A percentile compares a stretch with the other conserved stretches of the same genome.
These are phyloP conservation scores for Aureobasidium sp. DNA, from an alignment of 2,329 filamentous ascomycete species.

Conservation along the genomic window DNA sequence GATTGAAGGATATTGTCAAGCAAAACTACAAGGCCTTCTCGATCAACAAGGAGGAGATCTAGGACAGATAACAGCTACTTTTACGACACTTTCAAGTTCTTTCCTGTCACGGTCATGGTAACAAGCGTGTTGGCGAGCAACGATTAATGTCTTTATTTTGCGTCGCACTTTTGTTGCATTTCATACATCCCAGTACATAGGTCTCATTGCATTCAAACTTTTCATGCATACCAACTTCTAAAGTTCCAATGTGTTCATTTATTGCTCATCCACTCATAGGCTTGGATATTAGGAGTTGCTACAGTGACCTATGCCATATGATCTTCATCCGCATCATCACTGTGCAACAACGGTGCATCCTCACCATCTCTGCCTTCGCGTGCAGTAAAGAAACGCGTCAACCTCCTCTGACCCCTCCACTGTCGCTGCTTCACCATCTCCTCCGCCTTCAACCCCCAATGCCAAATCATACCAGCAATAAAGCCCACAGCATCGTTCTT, in stretches of 20 bases:
- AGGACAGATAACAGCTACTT: background rate
- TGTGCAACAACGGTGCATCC: background rate
- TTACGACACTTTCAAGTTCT: background rate
- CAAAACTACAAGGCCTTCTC: conserved; percentile 13
- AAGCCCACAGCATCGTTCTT: conserved; percentile 88
- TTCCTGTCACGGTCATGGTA: background rate
- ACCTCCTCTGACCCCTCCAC: background rate
- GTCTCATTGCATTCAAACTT: background rate
- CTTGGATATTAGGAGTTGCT: background rate
- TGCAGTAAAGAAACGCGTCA: background rate
- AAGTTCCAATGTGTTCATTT: background rate
- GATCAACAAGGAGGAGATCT: background rate
- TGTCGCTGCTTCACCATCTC: background rate
- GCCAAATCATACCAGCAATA: conserved; percentile 68
- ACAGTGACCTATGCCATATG: background rate
- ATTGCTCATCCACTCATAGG: background rate
- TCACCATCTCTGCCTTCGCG: background rate
- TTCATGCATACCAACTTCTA: background rate
- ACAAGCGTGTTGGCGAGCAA: background rate
- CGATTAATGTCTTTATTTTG: conserved; percentile 2
- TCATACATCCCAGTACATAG: background rate
- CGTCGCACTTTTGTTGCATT: background rate
- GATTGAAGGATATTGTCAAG: conserved; percentile 60
- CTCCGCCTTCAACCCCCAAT: conserved; percentile 51
- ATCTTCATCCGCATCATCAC: background rate